A percentile compares a stretch with the other conserved stretches of the same genome.
Conservation (phyloP, 73 alveolate genomes). For the Paramecium sexaurelia region DNA sequence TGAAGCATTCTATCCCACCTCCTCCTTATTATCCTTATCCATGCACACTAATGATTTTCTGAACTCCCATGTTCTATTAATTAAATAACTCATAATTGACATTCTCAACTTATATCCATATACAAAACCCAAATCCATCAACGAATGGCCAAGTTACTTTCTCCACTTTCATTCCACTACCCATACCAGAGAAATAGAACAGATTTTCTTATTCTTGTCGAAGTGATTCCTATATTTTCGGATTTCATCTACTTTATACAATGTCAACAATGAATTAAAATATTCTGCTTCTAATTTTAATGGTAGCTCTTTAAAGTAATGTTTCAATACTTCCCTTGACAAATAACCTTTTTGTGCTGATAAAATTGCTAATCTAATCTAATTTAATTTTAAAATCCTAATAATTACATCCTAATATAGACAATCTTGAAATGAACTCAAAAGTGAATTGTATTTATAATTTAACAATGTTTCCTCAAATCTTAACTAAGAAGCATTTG, state of each 20-base stretch:
- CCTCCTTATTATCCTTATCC: constrained; percentile 12
- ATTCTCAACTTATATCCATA: not conserved
- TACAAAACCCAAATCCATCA: constrained; percentile 45
- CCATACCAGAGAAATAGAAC: constrained; percentile 31
- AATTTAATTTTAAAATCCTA: not conserved
- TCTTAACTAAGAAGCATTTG: not conserved
- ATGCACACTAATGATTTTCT: constrained; percentile 2
- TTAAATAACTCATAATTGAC: constrained; percentile 20
- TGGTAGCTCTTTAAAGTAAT: not conserved
- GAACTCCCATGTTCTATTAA: not conserved
- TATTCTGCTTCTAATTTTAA: not conserved
- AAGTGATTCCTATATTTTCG: constrained; percentile 22
- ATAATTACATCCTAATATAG: not conserved
- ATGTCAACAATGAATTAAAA: not conserved
- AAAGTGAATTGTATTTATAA: not conserved
- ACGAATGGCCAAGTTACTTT: constrained; percentile 43
- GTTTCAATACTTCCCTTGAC: not conserved
- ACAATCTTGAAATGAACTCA: not conserved
- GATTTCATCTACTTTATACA: constrained; percentile 17
- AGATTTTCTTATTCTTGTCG: not conserved
- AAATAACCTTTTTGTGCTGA: constrained; percentile 5
- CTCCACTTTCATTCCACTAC: constrained; percentile 51
- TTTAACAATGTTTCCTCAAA: constrained; percentile 13
- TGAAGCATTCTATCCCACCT: constrained; percentile 51
- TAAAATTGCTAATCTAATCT: constrained; percentile 44